Base-by-base conservation (phyloP, 2,329 filamentous ascomycete genomes). In the Fusarium sp. region DNA sequence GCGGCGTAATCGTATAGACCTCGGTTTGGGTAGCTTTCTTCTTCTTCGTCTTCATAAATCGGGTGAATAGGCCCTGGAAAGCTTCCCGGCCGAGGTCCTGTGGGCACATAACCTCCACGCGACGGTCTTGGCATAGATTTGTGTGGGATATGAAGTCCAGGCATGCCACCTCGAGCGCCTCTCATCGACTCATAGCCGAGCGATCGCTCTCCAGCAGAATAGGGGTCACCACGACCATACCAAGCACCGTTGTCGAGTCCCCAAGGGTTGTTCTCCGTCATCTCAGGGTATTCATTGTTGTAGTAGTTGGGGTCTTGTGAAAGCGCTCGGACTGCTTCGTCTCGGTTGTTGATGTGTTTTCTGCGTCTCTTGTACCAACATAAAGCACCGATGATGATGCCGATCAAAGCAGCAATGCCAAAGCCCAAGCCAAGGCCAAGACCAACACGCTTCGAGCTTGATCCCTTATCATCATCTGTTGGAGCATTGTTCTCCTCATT, bases 1-100 rank as follows among this genome's bases (percentile, higher is more conserved):
- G 48, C 71, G 16, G 72, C 74, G 13, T 73, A 73, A 44, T 70
- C 68, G 32, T 74, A 73, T 42, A 75, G 48, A 29, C 69, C 74
- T 37, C 69, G 67, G 25, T 77, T 72, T 22, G 77, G 73, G 2
- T 77, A 76, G 9, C 27, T 47, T 27, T 83, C 84, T 32, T 88
- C 86, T 68, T 89, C 87, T 41, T 87, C 87, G 11, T 85, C 86
- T 67, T 89, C 87, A 69, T 87, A 83, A 63, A 89, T 89, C 1
- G 87, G 87, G 66, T 88, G 85, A 67, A 89, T 89, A 4, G 77
- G 79, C 6, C 82, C 83, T 0, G 82, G 76, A n/a, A 79, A 75
- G 46, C 74, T 76, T 46, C 54, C 70, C 37, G 77, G 71, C 32
- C 75, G 74, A 37, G 72, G 61, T 37, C 74, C 75, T 14, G 79